These are phyloP conservation scores for Thinopyrum elongatum DNA, from an alignment of 176 grass and related monocot species.

Conservation along the genomic window DNA sequence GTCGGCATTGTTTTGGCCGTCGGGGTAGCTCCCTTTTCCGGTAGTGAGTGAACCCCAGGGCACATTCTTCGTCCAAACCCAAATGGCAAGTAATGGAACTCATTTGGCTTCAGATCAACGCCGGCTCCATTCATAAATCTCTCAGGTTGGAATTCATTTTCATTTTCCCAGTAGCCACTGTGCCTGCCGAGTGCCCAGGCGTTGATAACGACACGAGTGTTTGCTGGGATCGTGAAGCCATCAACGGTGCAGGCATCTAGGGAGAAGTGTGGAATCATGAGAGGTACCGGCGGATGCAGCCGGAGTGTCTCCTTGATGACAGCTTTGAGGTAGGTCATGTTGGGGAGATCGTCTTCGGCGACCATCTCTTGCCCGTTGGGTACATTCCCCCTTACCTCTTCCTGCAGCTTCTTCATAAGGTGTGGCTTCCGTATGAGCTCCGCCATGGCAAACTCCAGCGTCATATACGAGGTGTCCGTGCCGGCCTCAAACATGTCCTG, in stretches of 20 bases:
- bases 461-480: not conserved
- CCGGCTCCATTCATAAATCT: not conserved
- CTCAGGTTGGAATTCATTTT: not conserved
- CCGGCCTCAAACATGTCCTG: not conserved
- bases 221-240: not conserved
- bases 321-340: not conserved
- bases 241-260: not conserved
- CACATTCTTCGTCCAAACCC: not conserved
- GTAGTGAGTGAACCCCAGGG: not conserved
- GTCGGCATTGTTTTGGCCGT: no score
- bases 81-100: not conserved
- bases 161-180: not conserved
- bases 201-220: not conserved
- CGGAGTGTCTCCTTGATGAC: not conserved
- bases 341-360: not conserved
- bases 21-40: no score
- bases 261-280: slow-evolving; percentile 1
- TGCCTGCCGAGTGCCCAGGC: not conserved
- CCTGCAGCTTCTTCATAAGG: not conserved
- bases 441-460: not conserved
- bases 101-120: not conserved
- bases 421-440: not conserved
- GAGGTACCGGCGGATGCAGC: not conserved
- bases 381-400: not conserved
- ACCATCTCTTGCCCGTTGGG: not conserved